Evolutionary conservation across 2,329 filamentous ascomycete genomes (phyloP), one percentile per base, ranked within the genome.

Genomic region (Scedosporium boydii): DNA sequence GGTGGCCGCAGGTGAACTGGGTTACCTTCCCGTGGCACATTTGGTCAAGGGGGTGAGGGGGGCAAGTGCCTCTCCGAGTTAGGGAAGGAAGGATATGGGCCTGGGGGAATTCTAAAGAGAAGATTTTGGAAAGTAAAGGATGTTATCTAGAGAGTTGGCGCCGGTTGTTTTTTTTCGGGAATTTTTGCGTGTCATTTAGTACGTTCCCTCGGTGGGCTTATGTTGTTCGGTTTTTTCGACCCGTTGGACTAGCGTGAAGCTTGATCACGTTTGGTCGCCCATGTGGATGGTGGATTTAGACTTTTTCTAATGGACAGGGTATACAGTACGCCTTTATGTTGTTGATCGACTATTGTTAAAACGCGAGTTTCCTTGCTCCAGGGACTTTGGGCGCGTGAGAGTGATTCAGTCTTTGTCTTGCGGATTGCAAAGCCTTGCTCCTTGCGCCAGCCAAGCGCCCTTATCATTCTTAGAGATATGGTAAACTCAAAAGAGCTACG

Each of bases 1-100:
- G 21, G 59, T 72, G 70, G 16, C 68, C 69, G 63, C 70, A 72
- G 56, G 65, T 58, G 67, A 69, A 68, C 38, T 67, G 61, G 6
- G 65, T 66, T 58, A 67, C 63, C 6, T 60, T 69, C 14, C 64
- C 68, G 18, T 38, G 55, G 29, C 70, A 71, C 70, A 73, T 73
- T 44, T 55, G 34, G 61, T 62, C 27, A 34, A 44, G 23, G 18
- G 29, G 56, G 29, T 9, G 12, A 12, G 10, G 4, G 34, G 10
- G 34, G 34, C 34, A 38, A 38, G 34, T 48, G 16, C 21, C 44
- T n/a, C 21, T 48, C n/a, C n/a, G 44, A 48, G 51, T 18, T 23
- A 4, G 27, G 27, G 27, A 29, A 29, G 27, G 29, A 34, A 6
- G 29, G 29, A 34, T 34, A 34, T 34, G 29, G 6, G 3, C 29